Evolutionary conservation across 164 flowering plant species (phyloP).

Genomic region (Tinospora cordifolia): DNA sequence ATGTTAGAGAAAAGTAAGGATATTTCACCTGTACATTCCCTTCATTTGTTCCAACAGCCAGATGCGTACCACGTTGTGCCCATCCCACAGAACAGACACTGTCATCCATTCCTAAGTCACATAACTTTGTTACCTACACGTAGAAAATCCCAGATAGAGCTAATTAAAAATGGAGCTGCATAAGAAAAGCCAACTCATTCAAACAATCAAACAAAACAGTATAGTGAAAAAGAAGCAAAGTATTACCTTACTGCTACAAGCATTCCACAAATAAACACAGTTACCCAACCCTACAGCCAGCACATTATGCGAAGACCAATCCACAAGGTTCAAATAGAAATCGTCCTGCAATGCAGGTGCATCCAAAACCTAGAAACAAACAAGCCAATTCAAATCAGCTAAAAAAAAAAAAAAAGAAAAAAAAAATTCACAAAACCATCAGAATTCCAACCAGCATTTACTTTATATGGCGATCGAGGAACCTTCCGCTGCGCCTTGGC

Average conservation of each 20-base stretch:
- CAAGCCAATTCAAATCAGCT: slow-evolving; percentile 1
- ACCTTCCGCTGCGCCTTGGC: slow-evolving; percentile 75
- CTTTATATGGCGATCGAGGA: slow-evolving; percentile 86
- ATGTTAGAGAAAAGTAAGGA: neutral
- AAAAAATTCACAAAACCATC: neutral
- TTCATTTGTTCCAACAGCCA: slow-evolving; percentile 80
- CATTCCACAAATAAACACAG: slow-evolving; percentile 96
- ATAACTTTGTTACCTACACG: slow-evolving; percentile 77
- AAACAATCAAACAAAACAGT: neutral
- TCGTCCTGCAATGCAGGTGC: slow-evolving; percentile 98
- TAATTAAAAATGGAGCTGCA: neutral
- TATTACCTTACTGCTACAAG: slow-evolving; percentile 88
- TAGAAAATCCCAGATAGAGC: neutral
- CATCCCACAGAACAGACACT: slow-evolving; percentile 92
- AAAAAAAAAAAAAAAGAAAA: slow-evolving; percentile 14
- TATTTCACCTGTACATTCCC: slow-evolving; percentile 78
- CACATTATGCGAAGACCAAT: slow-evolving; percentile 94
- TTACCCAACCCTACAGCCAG: slow-evolving; percentile 90
- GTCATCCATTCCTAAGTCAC: slow-evolving; percentile 84
- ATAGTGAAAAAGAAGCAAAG: neutral
- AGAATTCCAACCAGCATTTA: slow-evolving; percentile 12
- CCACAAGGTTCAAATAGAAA: slow-evolving; percentile 88
- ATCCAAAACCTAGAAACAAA: slow-evolving; percentile 63
- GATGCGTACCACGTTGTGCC: slow-evolving; percentile 81
- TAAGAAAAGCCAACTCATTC: neutral